Evolutionary conservation across 305 asterid species (phyloP).

Genomic region (Striga hermonthica): DNA sequence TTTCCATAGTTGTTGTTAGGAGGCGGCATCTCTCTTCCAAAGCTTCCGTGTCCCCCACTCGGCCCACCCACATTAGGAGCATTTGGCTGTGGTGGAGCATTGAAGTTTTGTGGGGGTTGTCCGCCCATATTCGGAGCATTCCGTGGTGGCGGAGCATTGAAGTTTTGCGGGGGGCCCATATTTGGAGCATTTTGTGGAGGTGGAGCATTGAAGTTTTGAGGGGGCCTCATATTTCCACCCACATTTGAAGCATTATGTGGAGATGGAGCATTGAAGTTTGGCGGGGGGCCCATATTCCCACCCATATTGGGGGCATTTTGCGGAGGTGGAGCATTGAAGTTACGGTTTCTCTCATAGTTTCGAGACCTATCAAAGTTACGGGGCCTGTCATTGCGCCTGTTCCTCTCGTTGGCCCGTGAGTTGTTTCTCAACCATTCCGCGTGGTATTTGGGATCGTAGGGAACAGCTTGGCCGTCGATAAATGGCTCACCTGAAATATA

Average conservation of each 20-base stretch:
- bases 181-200: neutral
- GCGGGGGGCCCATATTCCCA: no score
- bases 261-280: no score
- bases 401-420: slow-evolving; percentile 84
- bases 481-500: slow-evolving; percentile 81
- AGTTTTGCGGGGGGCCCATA: neutral
- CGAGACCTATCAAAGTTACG: slow-evolving; percentile 81
- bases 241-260: no score
- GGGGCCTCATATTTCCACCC: slow-evolving; percentile 29
- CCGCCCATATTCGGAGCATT: slow-evolving; percentile 41
- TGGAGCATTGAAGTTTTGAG: no score
- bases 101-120: no score
- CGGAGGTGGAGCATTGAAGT: no score
- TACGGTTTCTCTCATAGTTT: slow-evolving; percentile 59
- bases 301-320: slow-evolving; percentile 41
- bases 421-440: slow-evolving; percentile 99
- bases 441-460: slow-evolving; percentile 89
- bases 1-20: slow-evolving; percentile 37
- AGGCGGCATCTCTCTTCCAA: slow-evolving; percentile 39
- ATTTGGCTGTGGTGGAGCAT: slow-evolving; percentile 26
- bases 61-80: slow-evolving; percentile 31
- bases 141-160: slow-evolving; percentile 28
- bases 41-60: slow-evolving; percentile 40
- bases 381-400: slow-evolving; percentile 89
- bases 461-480: slow-evolving; percentile 90